phyloP scores from a whole-genome alignment of 2,329 filamentous ascomycete species.

The Paracorniculantispora psalliotae region DNA sequence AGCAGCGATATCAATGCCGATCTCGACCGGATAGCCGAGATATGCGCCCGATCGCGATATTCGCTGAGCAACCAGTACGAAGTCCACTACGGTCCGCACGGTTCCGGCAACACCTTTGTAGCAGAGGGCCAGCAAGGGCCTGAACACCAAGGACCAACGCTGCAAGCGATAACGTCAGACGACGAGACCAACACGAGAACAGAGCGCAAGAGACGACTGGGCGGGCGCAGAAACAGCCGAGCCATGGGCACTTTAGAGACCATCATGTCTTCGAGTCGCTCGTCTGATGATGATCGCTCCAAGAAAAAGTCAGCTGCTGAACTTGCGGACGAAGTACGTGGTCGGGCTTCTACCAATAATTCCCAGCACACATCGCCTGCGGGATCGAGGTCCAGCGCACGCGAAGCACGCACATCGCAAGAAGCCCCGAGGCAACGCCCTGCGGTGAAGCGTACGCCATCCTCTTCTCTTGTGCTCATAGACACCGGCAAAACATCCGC shows the following conservation, averaged over 20 bases:
- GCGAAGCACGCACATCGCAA: constrained; percentile 15
- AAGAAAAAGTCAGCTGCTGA: constrained; percentile 50
- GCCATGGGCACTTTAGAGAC: constrained; percentile 61
- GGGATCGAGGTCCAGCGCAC: constrained; percentile 24
- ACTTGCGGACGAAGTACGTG: constrained; percentile 50
- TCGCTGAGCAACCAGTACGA: constrained; percentile 64
- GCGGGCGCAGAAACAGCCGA: constrained; percentile 41
- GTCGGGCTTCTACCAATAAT: constrained; percentile 39
- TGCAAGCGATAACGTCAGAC: constrained; percentile 54
- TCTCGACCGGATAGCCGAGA: constrained; percentile 61
- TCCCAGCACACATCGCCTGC: constrained; percentile 28
- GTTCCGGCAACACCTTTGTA: constrained; percentile 48
- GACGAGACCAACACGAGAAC: constrained; percentile 40
- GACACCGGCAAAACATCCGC: constrained; percentile 17
- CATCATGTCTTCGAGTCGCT: constrained; percentile 62
- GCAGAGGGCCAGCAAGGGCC: constrained; percentile 21
- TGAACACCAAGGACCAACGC: constrained; percentile 43
- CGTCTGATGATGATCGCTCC: constrained; percentile 56
- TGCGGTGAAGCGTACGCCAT: constrained; percentile 21
- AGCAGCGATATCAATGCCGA: constrained; percentile 50
- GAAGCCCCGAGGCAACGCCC: constrained; percentile 9
- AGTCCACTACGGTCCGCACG: constrained; percentile 59
- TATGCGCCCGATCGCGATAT: constrained; percentile 60
- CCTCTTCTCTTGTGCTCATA: constrained; percentile 33
- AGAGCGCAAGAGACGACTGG: constrained; percentile 37